Evolutionary conservation across 495 filamentous ascomycete genomes (phyloP).

Genomic region (Tuber magnatum): DNA sequence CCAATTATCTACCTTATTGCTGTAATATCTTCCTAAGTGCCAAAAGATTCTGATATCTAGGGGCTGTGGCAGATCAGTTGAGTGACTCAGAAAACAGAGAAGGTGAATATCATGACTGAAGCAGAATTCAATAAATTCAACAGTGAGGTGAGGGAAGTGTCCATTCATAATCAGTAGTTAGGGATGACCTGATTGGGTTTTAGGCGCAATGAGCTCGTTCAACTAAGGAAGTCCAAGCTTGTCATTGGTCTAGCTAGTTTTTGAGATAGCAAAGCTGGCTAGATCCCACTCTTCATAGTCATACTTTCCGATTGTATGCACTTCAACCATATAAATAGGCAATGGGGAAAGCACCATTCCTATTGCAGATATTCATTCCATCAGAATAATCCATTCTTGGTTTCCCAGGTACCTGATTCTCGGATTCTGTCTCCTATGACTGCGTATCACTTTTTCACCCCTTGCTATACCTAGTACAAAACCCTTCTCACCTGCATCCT

Average conservation of each 20-base stretch:
- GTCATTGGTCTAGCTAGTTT: conserved; percentile 14
- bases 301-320: too few species aligned
- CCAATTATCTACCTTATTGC: too few species aligned
- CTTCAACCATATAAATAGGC: conserved; percentile 12
- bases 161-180: conserved; percentile 20
- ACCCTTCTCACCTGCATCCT: too few species aligned
- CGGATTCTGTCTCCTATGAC: too few species aligned
- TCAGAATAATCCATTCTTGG: too few species aligned
- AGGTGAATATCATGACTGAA: conserved; percentile 19
- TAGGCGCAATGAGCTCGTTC: conserved; percentile 10
- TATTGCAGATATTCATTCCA: too few species aligned
- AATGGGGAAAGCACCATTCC: conserved; percentile 11
- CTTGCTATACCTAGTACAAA: too few species aligned
- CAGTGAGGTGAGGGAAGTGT: conserved; percentile 13
- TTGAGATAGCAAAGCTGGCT: conserved; percentile 13
- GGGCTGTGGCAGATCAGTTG: conserved; percentile 12
- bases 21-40: too few species aligned
- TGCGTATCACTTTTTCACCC: too few species aligned
- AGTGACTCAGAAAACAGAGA: conserved; percentile 13
- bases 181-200: background rate
- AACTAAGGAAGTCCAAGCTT: conserved; percentile 7
- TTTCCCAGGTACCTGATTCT: too few species aligned
- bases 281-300: too few species aligned
- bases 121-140: conserved; percentile 15
- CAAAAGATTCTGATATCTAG: conserved; percentile 11